Percentiles rank a stretch among this genome's conserved stretches.
These are phyloP conservation scores for Elsinoe necatrix DNA, from an alignment of 2,329 filamentous ascomycete species.

Conservation along the genomic window DNA sequence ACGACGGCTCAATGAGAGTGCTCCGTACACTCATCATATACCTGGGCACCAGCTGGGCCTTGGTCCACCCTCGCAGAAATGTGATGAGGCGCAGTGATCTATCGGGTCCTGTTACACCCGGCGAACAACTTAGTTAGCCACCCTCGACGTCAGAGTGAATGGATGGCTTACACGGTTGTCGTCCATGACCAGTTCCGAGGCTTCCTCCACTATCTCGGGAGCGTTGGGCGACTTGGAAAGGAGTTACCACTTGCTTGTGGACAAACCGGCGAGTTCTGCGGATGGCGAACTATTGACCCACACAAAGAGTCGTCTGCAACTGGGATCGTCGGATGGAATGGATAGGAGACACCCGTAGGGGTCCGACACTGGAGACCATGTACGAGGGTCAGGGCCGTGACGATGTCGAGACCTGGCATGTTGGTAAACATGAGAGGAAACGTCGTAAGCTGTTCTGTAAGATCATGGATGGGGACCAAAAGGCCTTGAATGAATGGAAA, in stretches of 20 bases:
- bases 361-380: not conserved
- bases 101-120: no score
- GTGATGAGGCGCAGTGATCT: no score
- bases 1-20: no score
- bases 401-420: not conserved
- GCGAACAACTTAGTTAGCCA: no score
- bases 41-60: no score
- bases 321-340: not conserved
- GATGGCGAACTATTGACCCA: not conserved
- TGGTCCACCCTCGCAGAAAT: no score
- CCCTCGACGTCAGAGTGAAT: no score
- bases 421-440: not conserved
- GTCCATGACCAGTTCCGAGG: no score
- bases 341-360: not conserved
- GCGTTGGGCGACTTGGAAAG: no score
- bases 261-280: not conserved
- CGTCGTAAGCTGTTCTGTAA: not conserved
- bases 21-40: no score
- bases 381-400: not conserved
- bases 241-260: not conserved
- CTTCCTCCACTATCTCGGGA: no score
- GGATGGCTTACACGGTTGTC: no score
- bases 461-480: not conserved
- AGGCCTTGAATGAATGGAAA: not conserved
- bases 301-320: not conserved